Conservation (phyloP, 139 green algal genomes). For the Zygnema cylindricum region DNA sequence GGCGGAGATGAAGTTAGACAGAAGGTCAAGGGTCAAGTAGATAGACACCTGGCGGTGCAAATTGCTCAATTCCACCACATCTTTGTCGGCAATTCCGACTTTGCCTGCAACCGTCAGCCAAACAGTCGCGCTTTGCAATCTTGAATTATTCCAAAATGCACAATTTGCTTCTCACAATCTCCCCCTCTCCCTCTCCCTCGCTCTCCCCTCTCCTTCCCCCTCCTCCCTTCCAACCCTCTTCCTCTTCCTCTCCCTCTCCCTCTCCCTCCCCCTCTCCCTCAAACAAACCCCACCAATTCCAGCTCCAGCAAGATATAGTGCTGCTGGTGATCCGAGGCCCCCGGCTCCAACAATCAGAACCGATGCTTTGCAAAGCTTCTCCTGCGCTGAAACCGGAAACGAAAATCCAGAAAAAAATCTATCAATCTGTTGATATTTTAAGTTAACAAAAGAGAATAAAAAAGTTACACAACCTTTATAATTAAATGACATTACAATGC, state of each 20-base stretch:
- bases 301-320: conserved; percentile 61
- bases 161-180: not conserved
- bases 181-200: not conserved
- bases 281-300: conserved; percentile 55
- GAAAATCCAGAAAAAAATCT: no score
- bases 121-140: not conserved
- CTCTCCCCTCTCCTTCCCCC: not conserved
- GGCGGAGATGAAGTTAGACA: no score
- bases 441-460: no score
- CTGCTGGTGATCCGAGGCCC: conserved; percentile 62
- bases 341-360: conserved; percentile 66
- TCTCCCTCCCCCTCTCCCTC: not conserved
- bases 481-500: no score
- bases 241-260: not conserved
- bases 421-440: no score
- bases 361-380: not conserved
- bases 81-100: conserved; percentile 60
- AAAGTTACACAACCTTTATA: no score
- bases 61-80: conserved; percentile 67
- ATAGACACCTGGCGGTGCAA: conserved; percentile 69
- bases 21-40: no score
- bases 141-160: not conserved
- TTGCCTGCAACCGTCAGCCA: conserved; percentile 14
- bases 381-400: conserved; percentile 45
- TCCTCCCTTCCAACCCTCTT: not conserved